Base-by-base conservation (phyloP, 2,329 filamentous ascomycete genomes). In the Graphilbum ipis-grandicollis region DNA sequence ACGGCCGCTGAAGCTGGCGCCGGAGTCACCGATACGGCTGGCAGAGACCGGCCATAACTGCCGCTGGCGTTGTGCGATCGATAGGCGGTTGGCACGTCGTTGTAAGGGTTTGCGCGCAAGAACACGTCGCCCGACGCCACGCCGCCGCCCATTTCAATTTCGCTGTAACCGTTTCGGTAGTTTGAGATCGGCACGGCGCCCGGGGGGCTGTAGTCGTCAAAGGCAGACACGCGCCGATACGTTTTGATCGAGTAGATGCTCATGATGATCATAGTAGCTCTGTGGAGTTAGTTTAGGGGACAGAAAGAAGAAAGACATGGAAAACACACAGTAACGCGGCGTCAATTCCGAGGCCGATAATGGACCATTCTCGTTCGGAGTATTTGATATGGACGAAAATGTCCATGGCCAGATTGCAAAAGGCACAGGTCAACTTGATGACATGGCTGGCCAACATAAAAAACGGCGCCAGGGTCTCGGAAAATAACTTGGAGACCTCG, bases 381-480 rank as follows among this genome's bases (percentile, higher is more conserved):
- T 55, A 52, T 37, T 58, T 49, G 5, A 60, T 50, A 41, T 68
- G 66, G n/a, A 69, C 57, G 26, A 67, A 57, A 19, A 68, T 51
- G 40, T 72, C 66, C 19, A 73, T 54, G 1, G 54, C 62, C 19
- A 72, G 52, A 19, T 66, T 62, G 26, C 58, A 59, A 7, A 54
- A 43, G 0, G 65, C 57, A 17, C 66, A 58, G 0, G 59, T 56
- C 31, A 65, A 43, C 44, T 70, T 71, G 46, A 71, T 43, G 39
- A 63, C 50, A 41, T 68, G 62, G 15, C 60, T 62, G 42, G 65
- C 62, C 4, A 72, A 51, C 55, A 73, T 60, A 5, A 60, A 62
- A 50, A 67, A 63, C 2, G 68, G 68, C 10, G 68, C 71, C 37
- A 73, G 49, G 1, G 60, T 57, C 48, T 71, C 55, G 31, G 60